These are phyloP conservation scores for Tylopilus vinaceipallidus DNA, from an alignment of 768 basidiomycete genomes.

Conservation along the genomic window DNA sequence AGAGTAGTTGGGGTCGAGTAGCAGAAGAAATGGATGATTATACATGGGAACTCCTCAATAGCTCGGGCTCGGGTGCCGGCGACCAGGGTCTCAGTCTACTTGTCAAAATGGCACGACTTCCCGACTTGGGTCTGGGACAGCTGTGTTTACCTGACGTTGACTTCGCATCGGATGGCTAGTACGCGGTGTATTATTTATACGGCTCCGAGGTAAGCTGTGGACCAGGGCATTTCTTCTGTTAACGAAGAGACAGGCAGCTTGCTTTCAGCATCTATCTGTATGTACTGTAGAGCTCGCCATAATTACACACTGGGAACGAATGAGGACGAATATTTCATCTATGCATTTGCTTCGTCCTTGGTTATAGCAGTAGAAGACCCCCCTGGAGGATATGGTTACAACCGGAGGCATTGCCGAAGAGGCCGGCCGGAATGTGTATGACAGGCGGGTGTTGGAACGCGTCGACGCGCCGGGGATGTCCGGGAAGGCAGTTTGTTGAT, in stretches of 20 bases:
- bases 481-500: constrained; percentile 30
- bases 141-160: constrained; percentile 38
- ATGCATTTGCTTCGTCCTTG: too few relatives aligned
- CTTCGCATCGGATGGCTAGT: constrained; percentile 22
- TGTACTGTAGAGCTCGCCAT: constrained; percentile 16
- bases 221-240: not conserved
- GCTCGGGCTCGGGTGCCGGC: constrained; percentile 33
- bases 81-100: constrained; percentile 56
- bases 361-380: too few relatives aligned
- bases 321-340: constrained; percentile 15
- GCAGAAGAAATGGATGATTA: constrained; percentile 67
- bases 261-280: constrained; percentile 14
- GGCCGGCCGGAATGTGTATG: constrained; percentile 18
- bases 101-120: constrained; percentile 72
- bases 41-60: constrained; percentile 62
- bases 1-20: constrained; percentile 64
- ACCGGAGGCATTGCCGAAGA: constrained; percentile 16
- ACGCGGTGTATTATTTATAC: not conserved
- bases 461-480: constrained; percentile 25
- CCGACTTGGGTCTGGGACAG: constrained; percentile 72
- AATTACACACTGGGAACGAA: constrained; percentile 11
- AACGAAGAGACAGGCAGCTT: constrained; percentile 4
- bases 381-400: constrained; percentile 7
- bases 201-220: constrained; percentile 9
- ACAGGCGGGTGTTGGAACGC: constrained; percentile 1